Base-by-base conservation (phyloP, 768 basidiomycete species). In the Heimioporus sp. region DNA sequence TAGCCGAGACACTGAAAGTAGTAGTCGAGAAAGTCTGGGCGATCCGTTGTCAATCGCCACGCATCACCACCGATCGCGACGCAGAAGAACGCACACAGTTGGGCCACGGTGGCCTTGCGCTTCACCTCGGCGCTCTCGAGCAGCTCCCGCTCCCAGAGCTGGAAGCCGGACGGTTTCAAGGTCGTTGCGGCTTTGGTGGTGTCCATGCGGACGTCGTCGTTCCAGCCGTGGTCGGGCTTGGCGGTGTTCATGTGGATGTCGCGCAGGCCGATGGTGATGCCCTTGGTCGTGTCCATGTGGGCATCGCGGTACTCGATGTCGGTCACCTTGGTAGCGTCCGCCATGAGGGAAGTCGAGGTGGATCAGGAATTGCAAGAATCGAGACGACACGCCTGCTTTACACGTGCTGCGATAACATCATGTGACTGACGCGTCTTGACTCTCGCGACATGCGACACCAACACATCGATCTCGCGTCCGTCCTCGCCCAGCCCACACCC, bases 1-100 rank as follows among this genome's bases (percentile, higher is more conserved):
- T 98, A 98, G 16, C 92, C 92, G 35, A 99, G 80, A 1, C 85
- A 80, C 66, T 98, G 92, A 68, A 99, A 99, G 74, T 99, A 99
- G 68, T 99, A 98, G 71, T 98, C 96, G 46, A 97, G 81, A 73
- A 98, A 98, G 75, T 91, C 93, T 95, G 58, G 58, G 32, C 49
- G 41, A 49, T 16, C 45, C 30, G 46, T n/a, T n/a, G n/a, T 57
- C 36, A 37, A 63, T 54, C 51, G 53, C 13, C 17, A 20, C 43
- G 31, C 31, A 56, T 57, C 58, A 45, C 16, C 30, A 24, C 46
- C 9, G 10, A 50, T 46, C 54, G 46, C 51, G 21, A 35, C 52
- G 37, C 6, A 38, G 31, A n/a, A n/a, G n/a, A n/a, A 77, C 86
- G 63, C 66, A 95, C 94, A 99, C 42, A 99, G 82, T 65, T 99